Percentiles rank a stretch among this genome's conserved stretches.
These are phyloP conservation scores for Lasiodiplodia citricola DNA, from an alignment of 2,329 filamentous ascomycete species.

Conservation along the genomic window DNA sequence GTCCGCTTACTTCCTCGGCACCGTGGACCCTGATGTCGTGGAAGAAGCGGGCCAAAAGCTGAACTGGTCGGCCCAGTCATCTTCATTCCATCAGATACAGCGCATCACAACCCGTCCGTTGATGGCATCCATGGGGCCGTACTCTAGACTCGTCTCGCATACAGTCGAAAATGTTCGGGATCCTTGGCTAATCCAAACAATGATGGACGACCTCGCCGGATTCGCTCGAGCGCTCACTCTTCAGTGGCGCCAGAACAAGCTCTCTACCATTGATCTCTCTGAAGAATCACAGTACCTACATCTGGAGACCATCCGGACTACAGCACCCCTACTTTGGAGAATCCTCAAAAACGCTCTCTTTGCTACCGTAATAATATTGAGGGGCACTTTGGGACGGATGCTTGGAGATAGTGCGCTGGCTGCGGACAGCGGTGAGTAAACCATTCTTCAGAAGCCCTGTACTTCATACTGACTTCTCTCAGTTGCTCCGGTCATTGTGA, in stretches of 20 bases:
- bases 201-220: constrained; percentile 68
- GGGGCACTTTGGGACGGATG: constrained; percentile 72
- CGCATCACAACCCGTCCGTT: constrained; percentile 65
- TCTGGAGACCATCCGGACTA: constrained; percentile 67
- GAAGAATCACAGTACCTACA: constrained; percentile 69
- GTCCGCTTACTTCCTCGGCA: constrained; percentile 74
- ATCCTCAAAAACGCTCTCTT: constrained; percentile 78
- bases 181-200: constrained; percentile 54
- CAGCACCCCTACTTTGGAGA: constrained; percentile 75
- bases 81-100: constrained; percentile 66
- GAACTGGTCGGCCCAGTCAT: constrained; percentile 66
- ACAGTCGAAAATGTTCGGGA: constrained; percentile 64
- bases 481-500: constrained; percentile 69
- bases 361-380: constrained; percentile 73
- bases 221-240: constrained; percentile 71
- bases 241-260: constrained; percentile 75
- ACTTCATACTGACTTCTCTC: not conserved
- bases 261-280: constrained; percentile 73
- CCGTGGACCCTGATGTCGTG: constrained; percentile 70
- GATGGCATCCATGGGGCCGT: constrained; percentile 69
- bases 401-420: constrained; percentile 63
- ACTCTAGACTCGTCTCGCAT: constrained; percentile 69
- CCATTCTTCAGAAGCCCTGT: not conserved
- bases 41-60: constrained; percentile 60
- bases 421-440: constrained; percentile 54